Percentiles rank a stretch among this genome's conserved stretches.
Conservation (phyloP, 2,329 filamentous ascomycete species). For the Xylaria sp. region DNA sequence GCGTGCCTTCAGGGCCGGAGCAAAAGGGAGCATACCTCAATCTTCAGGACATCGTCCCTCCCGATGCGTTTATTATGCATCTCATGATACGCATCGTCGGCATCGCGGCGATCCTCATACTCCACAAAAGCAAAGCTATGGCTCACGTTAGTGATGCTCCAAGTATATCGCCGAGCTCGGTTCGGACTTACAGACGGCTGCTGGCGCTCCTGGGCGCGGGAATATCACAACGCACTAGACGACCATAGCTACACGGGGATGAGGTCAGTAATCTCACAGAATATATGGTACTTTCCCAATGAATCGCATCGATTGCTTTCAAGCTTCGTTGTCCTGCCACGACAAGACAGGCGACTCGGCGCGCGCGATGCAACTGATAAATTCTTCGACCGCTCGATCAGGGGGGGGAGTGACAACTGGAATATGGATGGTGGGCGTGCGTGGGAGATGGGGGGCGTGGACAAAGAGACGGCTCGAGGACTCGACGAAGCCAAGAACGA, state of each 20-base stretch:
- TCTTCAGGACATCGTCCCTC: slow-evolving; percentile 94
- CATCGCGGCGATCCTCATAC: slow-evolving; percentile 97
- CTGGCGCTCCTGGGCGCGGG: slow-evolving; percentile 93
- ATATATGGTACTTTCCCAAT: slow-evolving; percentile 48
- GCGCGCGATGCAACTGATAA: slow-evolving; percentile 51
- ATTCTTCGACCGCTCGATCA: slow-evolving; percentile 60
- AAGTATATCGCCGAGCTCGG: not conserved
- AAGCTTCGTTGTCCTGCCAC: slow-evolving; percentile 50
- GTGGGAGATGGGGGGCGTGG: slow-evolving; percentile 46
- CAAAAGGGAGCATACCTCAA: slow-evolving; percentile 75
- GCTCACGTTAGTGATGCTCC: slow-evolving; percentile 36
- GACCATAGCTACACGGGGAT: slow-evolving; percentile 79
- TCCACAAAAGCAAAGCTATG: slow-evolving; percentile 94
- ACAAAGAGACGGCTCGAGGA: slow-evolving; percentile 55
- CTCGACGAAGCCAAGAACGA: slow-evolving; percentile 52
- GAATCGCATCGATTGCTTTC: slow-evolving; percentile 48
- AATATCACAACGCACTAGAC: slow-evolving; percentile 97
- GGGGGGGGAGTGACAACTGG: slow-evolving; percentile 53
- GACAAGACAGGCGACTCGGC: slow-evolving; percentile 50
- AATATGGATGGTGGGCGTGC: slow-evolving; percentile 49
- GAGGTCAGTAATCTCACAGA: slow-evolving; percentile 57
- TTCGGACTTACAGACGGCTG: slow-evolving; percentile 85
- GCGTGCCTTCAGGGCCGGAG: not conserved
- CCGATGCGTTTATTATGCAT: slow-evolving; percentile 99
- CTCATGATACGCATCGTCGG: slow-evolving; percentile 98